Percentiles rank a stretch among this genome's conserved stretches.
These are phyloP conservation scores for Phytophthora multivora DNA, from an alignment of 352 stramenopile species.

Conservation along the genomic window DNA sequence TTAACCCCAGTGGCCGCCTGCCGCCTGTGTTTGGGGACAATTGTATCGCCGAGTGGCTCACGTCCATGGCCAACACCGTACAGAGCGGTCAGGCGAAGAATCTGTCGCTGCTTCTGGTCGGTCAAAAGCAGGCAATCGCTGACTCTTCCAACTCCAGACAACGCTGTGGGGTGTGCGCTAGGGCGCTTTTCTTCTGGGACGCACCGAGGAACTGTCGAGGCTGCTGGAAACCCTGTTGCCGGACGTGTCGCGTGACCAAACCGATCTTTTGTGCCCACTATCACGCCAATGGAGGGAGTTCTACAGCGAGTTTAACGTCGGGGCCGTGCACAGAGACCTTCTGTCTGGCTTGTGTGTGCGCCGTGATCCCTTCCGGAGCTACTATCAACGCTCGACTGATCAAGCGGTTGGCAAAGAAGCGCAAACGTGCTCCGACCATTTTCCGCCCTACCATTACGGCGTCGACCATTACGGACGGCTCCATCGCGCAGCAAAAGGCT, in stretches of 20 bases:
- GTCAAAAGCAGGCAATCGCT: constrained; percentile 14
- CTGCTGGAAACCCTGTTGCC: constrained; percentile 72
- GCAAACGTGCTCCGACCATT: constrained; percentile 36
- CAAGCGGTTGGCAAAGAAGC: constrained; percentile 68
- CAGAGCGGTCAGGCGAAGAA: constrained; percentile 79
- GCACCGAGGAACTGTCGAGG: constrained; percentile 56
- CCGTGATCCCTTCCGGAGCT: constrained; percentile 62
- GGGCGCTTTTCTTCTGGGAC: constrained; percentile 71
- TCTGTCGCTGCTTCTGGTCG: constrained; percentile 59
- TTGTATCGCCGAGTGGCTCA: constrained; percentile 63
- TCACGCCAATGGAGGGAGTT: constrained; percentile 34
- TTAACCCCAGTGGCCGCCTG: constrained; percentile 63
- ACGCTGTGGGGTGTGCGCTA: constrained; percentile 63
- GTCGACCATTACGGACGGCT: constrained; percentile 35
- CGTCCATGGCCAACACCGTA: constrained; percentile 64
- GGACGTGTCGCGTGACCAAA: constrained; percentile 65
- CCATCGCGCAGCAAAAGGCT: constrained; percentile 20
- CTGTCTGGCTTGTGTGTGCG: constrained; percentile 73
- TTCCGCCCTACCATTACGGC: constrained; percentile 50
- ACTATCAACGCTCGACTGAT: constrained; percentile 73
- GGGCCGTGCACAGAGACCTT: constrained; percentile 77
- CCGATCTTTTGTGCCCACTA: constrained; percentile 80
- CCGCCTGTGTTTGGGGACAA: constrained; percentile 55
- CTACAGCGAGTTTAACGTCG: constrained; percentile 20
- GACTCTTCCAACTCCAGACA: constrained; percentile 12